A percentile compares a stretch with the other conserved stretches of the same genome.
Evolutionary conservation across 1,284 basidiomycete species (phyloP).

Genomic region (Trametes hirsuta): DNA sequence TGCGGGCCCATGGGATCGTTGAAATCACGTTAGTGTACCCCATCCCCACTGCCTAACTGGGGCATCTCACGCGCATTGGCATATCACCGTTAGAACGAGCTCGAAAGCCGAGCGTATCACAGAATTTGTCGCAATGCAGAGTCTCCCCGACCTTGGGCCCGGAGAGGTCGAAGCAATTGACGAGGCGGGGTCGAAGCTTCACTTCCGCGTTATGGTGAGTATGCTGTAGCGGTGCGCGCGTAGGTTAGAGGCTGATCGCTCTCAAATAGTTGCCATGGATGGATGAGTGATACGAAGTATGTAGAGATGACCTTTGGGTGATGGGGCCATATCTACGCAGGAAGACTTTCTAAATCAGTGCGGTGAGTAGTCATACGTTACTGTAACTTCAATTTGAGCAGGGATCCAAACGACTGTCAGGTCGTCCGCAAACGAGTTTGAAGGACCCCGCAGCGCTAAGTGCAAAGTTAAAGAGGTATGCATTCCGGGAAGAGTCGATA

Average conservation of each 20-base stretch:
- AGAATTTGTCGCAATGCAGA: conserved; percentile 63
- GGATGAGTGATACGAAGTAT: too few relatives aligned
- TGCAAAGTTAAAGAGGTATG: conserved; percentile 12
- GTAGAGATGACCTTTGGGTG: too few relatives aligned
- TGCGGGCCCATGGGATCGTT: conserved; percentile 35
- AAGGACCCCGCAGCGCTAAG: conserved; percentile 4
- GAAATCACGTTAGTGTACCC: conserved; percentile 61
- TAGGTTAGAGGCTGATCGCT: too few relatives aligned
- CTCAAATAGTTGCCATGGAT: too few relatives aligned
- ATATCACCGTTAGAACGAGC: conserved; percentile 54
- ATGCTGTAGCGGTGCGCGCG: too few relatives aligned
- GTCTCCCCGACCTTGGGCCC: conserved; percentile 57
- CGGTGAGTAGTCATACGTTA: too few relatives aligned
- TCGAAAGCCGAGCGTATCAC: conserved; percentile 67
- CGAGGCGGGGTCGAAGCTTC: conserved; percentile 59
- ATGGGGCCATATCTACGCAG: too few relatives aligned
- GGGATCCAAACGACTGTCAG: too few relatives aligned
- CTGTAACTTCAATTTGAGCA: neutral
- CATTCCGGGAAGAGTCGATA: conserved; percentile 11
- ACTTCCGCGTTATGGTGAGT: conserved; percentile 56
- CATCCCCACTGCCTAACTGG: too few relatives aligned
- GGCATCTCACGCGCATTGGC: neutral
- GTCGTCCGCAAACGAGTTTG: neutral
- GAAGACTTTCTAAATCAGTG: too few relatives aligned
- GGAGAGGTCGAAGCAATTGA: conserved; percentile 70